Base-by-base conservation (phyloP, 345 rosid genomes). In the Murraya koenigii region DNA sequence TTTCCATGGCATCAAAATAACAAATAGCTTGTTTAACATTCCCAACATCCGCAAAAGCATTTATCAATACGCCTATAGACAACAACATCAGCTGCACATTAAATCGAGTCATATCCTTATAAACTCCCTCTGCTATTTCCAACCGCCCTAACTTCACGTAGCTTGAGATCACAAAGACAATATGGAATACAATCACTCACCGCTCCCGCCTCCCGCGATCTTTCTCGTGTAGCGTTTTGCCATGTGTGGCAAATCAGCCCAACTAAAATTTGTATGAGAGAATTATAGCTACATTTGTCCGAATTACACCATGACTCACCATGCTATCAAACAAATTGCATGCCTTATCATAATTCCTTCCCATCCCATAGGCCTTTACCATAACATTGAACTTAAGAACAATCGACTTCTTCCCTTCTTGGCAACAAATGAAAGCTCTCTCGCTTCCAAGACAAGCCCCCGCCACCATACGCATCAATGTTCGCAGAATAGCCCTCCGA, bases 281-380 rank as follows among this genome's bases (percentile, higher is more conserved):
- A 90, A 81, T 80, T 83, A 75, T 90, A 92, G 82, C 89, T 89
- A 79, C 96, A 92, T 79, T 84, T 90, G 82, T 91, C 95, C 5
- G 92, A 72, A 80, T 77, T 71, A 89, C 89, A 19, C 90, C 88
- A 25, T 88, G 87, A 87, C 75, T 79, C 80, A 79, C 85, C 92
- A 92, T 93, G 83, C 92, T 86, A 77, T 92, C 97, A 78, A 94
- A 87, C 70, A 90, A 82, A n/a, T 82, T 81, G 74, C 97, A 89
- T 30, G 94, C 95, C 80, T 88, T 85, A 32, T 86, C 90, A 55
- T 86, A 87, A 67, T 77, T 80, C 80, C 86, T 87, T 54, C 84
- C 84, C 25, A 87, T 88, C 60, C 97, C 97, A 74, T 96, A 96
- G 4, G 95, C 97, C 90, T 93, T 96, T 59, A 94, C 87, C 95